These are phyloP conservation scores for Malus sylvestris DNA, from an alignment of 306 rosid species.

Conservation along the genomic window DNA sequence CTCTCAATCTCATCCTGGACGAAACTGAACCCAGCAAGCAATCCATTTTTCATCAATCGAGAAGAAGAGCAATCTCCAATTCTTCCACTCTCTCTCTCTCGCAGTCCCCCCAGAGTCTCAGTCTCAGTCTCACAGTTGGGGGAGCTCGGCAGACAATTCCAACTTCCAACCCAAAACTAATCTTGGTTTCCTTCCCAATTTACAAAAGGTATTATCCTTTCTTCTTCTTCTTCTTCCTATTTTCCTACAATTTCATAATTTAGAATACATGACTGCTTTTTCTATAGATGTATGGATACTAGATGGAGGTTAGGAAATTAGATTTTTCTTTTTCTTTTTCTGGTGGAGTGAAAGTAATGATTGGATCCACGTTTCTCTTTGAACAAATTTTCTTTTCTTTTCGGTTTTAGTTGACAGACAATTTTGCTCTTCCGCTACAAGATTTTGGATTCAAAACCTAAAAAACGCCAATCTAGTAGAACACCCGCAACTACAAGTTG, in stretches of 20 bases:
- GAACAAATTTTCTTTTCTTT: neutral
- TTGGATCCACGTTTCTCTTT: neutral
- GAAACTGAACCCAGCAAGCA: too few relatives aligned
- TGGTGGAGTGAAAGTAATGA: too few relatives aligned
- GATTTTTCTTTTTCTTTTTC: too few relatives aligned
- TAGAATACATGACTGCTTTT: neutral
- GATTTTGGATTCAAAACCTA: neutral
- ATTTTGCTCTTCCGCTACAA: neutral
- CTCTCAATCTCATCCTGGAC: too few relatives aligned
- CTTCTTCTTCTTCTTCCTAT: neutral
- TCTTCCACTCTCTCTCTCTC: neutral
- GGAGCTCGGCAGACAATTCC: neutral
- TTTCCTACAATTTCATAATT: neutral
- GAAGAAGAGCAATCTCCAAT: too few relatives aligned
- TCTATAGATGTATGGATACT: neutral
- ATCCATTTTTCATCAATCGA: too few relatives aligned
- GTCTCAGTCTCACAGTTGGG: neutral
- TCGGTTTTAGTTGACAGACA: neutral
- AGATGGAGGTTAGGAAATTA: neutral
- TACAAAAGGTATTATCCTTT: neutral
- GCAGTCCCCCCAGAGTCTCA: neutral
- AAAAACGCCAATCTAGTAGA: neutral
- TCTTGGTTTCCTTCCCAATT: neutral
- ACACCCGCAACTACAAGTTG: neutral
- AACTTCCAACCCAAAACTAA: neutral